Base-by-base conservation (phyloP, 2,329 filamentous ascomycete genomes). In the Aspergillus latus region DNA sequence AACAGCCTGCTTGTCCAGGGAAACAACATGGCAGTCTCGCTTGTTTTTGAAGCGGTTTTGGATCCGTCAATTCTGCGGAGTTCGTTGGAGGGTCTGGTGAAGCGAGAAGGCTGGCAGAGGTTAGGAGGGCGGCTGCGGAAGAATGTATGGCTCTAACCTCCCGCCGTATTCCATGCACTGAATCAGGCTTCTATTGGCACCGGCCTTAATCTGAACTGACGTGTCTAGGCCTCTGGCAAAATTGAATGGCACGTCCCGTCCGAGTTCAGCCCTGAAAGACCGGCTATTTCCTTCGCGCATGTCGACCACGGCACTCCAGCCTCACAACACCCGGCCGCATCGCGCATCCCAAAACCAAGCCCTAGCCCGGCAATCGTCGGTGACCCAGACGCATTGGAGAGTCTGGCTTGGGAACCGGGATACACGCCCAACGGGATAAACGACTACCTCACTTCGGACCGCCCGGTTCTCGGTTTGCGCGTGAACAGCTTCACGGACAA, bases 221-320 rank as follows among this genome's bases (percentile, higher is more conserved):
- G 16, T 21, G 2, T 15, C 47, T 49, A 61, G 59, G 44, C 45
- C 4, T 36, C 52, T 7, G 58, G 59, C 10, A 58, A 46, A 8
- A 59, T 62, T 7, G 59, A 62, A 60, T 62, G 59, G 59, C 58
- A 62, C 28, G 60, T 62, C 11, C 59, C 59, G 9, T 52, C 47
- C 4, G 39, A 60, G 28, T 62, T 62, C 32, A 57, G 55, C 0
- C 49, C 49, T 2, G 50, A 58, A 1, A 49, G 59, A 37, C 59
- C 58, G 1, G 59, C 58, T 5, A 58, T 60, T 39, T 55, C 52
- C 42, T 62, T 62, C 45, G 43, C 43, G 1, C 58, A 62, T 40
- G 50, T 62, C 28, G 55, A 62, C 39, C 58, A 62, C 30, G 58
- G 52, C 32, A 60, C 57, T 5, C 46, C 55, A 9, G 45, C 55